phyloP scores from a whole-genome alignment of 805 yeast genomes.

The Starmerella geochares region DNA sequence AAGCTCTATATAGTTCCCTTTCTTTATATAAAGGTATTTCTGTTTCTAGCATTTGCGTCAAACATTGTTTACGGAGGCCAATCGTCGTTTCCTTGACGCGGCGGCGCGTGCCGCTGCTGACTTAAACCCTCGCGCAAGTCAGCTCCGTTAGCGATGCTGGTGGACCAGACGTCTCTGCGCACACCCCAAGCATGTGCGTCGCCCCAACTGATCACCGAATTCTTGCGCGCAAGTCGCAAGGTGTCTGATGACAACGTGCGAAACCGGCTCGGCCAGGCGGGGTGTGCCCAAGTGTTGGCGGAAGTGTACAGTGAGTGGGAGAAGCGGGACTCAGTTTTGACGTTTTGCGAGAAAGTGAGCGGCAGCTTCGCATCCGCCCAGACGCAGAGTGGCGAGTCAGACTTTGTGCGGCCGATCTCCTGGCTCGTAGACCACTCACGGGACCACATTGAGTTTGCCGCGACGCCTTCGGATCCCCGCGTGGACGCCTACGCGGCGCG shows the following conservation, averaged over 20 bases:
- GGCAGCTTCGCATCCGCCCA: slow-evolving; percentile 10
- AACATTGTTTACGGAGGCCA: no score
- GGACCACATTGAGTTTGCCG: slow-evolving; percentile 21
- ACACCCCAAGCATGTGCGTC: slow-evolving; percentile 23
- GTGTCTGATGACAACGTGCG: slow-evolving; percentile 28
- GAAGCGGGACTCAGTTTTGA: slow-evolving; percentile 19
- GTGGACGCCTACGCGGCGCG: slow-evolving; percentile 26
- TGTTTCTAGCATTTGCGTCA: background rate
- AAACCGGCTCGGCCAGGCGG: slow-evolving; percentile 26
- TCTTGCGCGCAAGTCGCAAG: slow-evolving; percentile 28
- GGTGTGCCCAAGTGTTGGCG: slow-evolving; percentile 19
- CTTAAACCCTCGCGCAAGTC: background rate
- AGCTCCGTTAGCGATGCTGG: background rate
- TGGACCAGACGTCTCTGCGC: slow-evolving; percentile 5
- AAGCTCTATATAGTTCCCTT: no score
- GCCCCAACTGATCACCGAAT: slow-evolving; percentile 25
- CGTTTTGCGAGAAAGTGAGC: slow-evolving; percentile 17
- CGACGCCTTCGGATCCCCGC: slow-evolving; percentile 24
- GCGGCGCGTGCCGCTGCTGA: background rate
- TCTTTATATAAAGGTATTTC: background rate
- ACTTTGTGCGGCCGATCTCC: slow-evolving; percentile 11
- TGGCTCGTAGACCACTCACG: slow-evolving; percentile 23
- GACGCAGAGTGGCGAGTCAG: slow-evolving; percentile 3
- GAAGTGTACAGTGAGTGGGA: slow-evolving; percentile 22
- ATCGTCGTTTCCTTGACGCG: no score